phyloP scores from a whole-genome alignment of 805 yeast genomes.

The Ascoidea rubescens region DNA sequence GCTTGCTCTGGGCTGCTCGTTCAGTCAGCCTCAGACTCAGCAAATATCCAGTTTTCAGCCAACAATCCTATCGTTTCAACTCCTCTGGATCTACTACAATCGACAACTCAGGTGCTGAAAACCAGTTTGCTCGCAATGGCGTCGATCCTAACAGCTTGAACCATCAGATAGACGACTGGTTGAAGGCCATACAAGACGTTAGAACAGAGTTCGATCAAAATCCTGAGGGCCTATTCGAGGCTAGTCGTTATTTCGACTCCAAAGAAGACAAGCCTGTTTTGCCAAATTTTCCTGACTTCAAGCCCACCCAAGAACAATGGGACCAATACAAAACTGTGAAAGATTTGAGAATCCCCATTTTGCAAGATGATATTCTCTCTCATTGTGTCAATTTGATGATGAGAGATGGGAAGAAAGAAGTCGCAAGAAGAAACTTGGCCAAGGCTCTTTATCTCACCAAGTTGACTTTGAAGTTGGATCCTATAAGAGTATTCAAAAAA shows the following conservation, averaged over 20 bases:
- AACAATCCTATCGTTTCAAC: no score
- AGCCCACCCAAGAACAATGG: slow-evolving; percentile 53
- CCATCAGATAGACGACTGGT: slow-evolving; percentile 21
- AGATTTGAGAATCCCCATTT: slow-evolving; percentile 41
- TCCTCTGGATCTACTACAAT: no score
- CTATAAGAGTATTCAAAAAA: slow-evolving; percentile 59
- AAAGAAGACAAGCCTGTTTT: slow-evolving; percentile 21
- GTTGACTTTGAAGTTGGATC: slow-evolving; percentile 63
- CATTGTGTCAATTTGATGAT: slow-evolving; percentile 77
- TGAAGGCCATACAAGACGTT: slow-evolving; percentile 24
- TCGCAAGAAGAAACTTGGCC: slow-evolving; percentile 59
- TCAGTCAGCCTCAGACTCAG: no score
- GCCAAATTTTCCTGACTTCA: slow-evolving; percentile 21
- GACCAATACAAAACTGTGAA: slow-evolving; percentile 37
- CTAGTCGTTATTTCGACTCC: slow-evolving; percentile 24
- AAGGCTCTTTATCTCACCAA: slow-evolving; percentile 72
- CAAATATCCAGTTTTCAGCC: no score
- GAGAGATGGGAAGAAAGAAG: slow-evolving; percentile 81
- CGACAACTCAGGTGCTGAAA: no score
- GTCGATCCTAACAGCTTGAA: no score
- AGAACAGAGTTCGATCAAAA: slow-evolving; percentile 24
- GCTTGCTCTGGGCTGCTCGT: no score
- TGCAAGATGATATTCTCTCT: slow-evolving; percentile 56
- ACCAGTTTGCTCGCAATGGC: no score
- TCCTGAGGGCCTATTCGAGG: not conserved